A percentile compares a stretch with the other conserved stretches of the same genome.
Conservation (phyloP, 371 early-diverging fungal genomes). For the Circinella umbellata region DNA sequence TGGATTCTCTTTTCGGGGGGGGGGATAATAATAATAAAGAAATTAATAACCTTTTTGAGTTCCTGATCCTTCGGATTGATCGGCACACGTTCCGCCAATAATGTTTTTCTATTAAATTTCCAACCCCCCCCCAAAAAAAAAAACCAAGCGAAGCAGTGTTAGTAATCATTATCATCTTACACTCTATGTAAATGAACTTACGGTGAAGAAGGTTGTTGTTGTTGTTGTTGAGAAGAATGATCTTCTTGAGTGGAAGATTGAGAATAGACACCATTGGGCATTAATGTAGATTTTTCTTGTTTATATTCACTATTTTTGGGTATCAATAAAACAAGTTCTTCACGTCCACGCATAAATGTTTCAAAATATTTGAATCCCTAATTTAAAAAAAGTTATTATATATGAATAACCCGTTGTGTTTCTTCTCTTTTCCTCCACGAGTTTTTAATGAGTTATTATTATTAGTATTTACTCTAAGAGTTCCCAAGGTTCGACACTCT, state of each 20-base stretch:
- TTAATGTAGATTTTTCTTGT: constrained; percentile 17
- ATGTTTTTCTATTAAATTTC: no score
- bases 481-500: constrained; percentile 55
- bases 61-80: constrained; percentile 56
- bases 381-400: no score
- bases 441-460: no score
- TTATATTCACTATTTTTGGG: background rate
- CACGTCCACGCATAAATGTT: constrained; percentile 72
- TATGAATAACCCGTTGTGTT: no score
- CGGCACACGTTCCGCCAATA: constrained; percentile 2
- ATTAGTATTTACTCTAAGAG: constrained; percentile 28
- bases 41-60: constrained; percentile 41
- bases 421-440: no score
- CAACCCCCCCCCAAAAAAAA: no score
- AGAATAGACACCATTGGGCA: constrained; percentile 12
- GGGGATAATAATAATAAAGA: background rate
- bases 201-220: background rate
- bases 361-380: constrained; percentile 84
- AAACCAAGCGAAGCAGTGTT: no score
- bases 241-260: background rate
- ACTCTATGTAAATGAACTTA: no score
- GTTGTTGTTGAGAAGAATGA: background rate
- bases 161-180: no score
- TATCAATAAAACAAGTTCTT: constrained; percentile 73
- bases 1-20: background rate